Percentiles rank a stretch among this genome's conserved stretches.
These are phyloP conservation scores for Artemisia princeps DNA, from an alignment of 140 eudicot species.

Conservation along the genomic window DNA sequence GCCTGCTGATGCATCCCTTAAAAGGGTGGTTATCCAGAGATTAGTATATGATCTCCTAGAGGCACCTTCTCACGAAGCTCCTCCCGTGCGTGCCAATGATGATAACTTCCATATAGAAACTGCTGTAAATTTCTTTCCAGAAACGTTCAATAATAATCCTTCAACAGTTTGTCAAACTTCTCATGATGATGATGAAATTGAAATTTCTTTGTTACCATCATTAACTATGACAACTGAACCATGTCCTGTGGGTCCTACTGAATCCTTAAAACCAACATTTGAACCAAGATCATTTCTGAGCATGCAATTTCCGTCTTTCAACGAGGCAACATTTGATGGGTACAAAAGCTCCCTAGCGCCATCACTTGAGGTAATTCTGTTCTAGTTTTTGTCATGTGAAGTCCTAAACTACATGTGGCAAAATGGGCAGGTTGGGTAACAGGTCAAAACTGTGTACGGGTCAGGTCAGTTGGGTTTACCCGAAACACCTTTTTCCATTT, in stretches of 20 bases:
- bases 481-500: too few species aligned
- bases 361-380: conserved; percentile 39
- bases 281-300: conserved; percentile 33
- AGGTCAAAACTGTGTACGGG: too few species aligned
- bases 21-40: conserved; percentile 45
- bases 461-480: too few species aligned
- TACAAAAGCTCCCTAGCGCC: conserved; percentile 28
- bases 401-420: background rate
- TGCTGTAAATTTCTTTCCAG: conserved; percentile 34
- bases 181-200: conserved; percentile 30
- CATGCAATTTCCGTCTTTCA: conserved; percentile 35
- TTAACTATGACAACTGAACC: conserved; percentile 32
- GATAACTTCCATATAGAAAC: conserved; percentile 21
- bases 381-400: background rate
- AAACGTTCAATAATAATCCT: conserved; percentile 23
- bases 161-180: conserved; percentile 31
- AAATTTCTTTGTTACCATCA: conserved; percentile 37
- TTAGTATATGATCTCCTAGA: conserved; percentile 51
- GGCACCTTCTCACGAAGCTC: conserved; percentile 27
- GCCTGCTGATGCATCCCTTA: conserved; percentile 57
- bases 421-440: background rate
- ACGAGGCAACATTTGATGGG: conserved; percentile 29
- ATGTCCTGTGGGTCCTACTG: conserved; percentile 27
- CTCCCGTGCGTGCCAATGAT: conserved; percentile 28
- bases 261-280: conserved; percentile 28